Percentiles rank a stretch among this genome's conserved stretches.
Evolutionary conservation across 1,284 basidiomycete species (phyloP).

Genomic region (Marasmius sp.): DNA sequence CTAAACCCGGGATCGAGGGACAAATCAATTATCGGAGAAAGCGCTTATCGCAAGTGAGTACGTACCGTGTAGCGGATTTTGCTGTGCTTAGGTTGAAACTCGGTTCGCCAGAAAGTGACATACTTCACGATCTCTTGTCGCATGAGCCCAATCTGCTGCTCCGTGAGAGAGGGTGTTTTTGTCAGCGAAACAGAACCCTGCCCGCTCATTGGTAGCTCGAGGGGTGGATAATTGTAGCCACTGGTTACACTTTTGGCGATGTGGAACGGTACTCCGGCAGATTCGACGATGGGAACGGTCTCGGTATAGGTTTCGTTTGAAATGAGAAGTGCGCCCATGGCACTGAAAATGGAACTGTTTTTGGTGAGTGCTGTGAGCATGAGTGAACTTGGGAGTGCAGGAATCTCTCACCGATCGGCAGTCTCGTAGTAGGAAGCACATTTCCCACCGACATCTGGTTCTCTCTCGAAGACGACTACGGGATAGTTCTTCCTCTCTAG

Average conservation of each 20-base stretch:
- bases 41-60: background rate
- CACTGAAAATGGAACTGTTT: slow-evolving; percentile 4
- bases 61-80: slow-evolving; percentile 3
- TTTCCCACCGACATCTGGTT: slow-evolving; percentile 9
- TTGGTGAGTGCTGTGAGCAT: too few relatives aligned
- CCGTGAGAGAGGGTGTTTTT: background rate
- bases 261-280: slow-evolving; percentile 6
- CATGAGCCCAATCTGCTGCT: background rate
- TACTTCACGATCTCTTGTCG: slow-evolving; percentile 1
- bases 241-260: slow-evolving; percentile 3
- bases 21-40: background rate
- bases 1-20: background rate
- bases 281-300: slow-evolving; percentile 5
- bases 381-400: background rate
- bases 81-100: slow-evolving; percentile 2
- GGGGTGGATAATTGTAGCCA: background rate
- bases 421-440: slow-evolving; percentile 11
- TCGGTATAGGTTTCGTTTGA: slow-evolving; percentile 9
- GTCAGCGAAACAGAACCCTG: background rate
- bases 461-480: slow-evolving; percentile 6
- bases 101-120: slow-evolving; percentile 1
- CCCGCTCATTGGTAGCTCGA: background rate
- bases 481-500: slow-evolving; percentile 1
- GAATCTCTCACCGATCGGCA: background rate
- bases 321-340: slow-evolving; percentile 9